Conservation (phyloP, 129 eudicot genomes). For the Chrysanthemum lavandulifolium region DNA sequence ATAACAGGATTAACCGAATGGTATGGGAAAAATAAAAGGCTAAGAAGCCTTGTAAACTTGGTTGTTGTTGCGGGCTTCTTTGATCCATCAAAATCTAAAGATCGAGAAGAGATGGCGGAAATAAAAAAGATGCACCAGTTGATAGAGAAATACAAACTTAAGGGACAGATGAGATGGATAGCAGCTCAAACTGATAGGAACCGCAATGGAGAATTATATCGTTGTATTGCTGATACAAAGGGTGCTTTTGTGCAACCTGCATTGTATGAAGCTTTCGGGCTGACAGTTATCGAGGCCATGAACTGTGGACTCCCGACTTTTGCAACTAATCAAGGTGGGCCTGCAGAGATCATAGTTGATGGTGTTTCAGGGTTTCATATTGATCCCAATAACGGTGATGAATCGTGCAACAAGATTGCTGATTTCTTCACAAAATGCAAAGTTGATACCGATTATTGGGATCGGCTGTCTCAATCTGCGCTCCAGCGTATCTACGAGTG, state of each 20-base stretch:
- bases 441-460: slow-evolving; percentile 57
- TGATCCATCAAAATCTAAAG: slow-evolving; percentile 77
- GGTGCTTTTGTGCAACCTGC: slow-evolving; percentile 98
- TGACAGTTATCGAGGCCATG: slow-evolving; percentile 88
- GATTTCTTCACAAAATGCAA: slow-evolving; percentile 74
- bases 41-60: slow-evolving; percentile 68
- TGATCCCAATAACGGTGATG: slow-evolving; percentile 71
- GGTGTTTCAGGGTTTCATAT: slow-evolving; percentile 83
- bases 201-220: slow-evolving; percentile 73
- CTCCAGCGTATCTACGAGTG: slow-evolving; percentile 75
- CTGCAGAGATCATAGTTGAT: slow-evolving; percentile 76
- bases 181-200: slow-evolving; percentile 81
- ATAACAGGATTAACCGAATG: slow-evolving; percentile 77
- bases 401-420: slow-evolving; percentile 74
- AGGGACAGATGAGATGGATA: slow-evolving; percentile 90
- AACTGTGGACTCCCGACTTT: slow-evolving; percentile 92
- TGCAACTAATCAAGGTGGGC: slow-evolving; percentile 88
- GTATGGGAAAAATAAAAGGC: slow-evolving; percentile 74
- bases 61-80: slow-evolving; percentile 88
- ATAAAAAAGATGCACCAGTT: slow-evolving; percentile 78
- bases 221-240: slow-evolving; percentile 77
- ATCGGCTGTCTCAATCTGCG: slow-evolving; percentile 51
- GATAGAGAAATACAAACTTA: slow-evolving; percentile 61
- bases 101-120: slow-evolving; percentile 86
- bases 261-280: slow-evolving; percentile 83